Percentiles rank a stretch among this genome's conserved stretches.
Conservation (phyloP, 139 green algal genomes). For the Deuterostichococcus epilithicus region DNA sequence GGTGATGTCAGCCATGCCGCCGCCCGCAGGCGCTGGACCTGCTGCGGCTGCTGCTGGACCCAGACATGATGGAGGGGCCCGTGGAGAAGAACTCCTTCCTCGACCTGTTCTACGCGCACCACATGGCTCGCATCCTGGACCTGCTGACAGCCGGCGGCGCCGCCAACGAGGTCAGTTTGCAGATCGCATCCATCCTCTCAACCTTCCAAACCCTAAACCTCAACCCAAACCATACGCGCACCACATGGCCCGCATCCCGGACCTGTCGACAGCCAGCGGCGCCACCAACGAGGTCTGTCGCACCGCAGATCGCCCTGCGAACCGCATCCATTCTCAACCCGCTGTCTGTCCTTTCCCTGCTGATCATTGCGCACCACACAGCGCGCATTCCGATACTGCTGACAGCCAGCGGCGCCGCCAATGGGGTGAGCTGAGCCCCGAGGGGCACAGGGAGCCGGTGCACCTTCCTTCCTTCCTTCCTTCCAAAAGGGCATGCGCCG, state of each 20-base stretch:
- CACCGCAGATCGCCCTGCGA: no score
- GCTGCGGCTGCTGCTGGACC: constrained; percentile 67
- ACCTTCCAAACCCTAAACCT: no score
- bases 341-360: no score
- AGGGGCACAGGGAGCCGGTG: no score
- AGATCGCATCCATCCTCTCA: no score
- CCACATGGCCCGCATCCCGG: constrained; percentile 66
- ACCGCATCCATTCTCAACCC: no score
- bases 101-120: constrained; percentile 91
- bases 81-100: constrained; percentile 87
- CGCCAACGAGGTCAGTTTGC: constrained; percentile 13
- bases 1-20: no score
- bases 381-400: constrained; percentile 44
- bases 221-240: no score
- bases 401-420: neutral
- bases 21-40: constrained; percentile 56
- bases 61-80: constrained; percentile 69
- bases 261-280: neutral
- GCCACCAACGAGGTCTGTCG: constrained; percentile 12
- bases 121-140: constrained; percentile 63
- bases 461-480: no score
- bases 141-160: neutral
- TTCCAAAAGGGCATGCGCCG: no score
- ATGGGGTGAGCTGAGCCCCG: no score
- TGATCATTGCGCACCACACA: constrained; percentile 81